phyloP scores from a whole-genome alignment of 192 early-diverging fungal genomes.

The Funneliformis mosseae region DNA sequence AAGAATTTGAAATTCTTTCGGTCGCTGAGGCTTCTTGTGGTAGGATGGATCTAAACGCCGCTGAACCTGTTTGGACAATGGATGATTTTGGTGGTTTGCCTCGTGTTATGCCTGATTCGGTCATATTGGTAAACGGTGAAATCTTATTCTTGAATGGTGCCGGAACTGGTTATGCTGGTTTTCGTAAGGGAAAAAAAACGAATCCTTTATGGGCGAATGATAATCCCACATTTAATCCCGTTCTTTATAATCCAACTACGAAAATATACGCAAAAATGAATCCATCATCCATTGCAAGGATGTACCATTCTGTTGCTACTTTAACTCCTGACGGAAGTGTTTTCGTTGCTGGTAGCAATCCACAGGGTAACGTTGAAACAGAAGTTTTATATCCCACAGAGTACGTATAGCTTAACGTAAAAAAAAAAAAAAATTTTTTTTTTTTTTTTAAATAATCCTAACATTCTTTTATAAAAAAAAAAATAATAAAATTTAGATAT shows the following conservation, averaged over 20 bases:
- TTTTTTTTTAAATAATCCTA: not conserved
- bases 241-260: slow-evolving; percentile 30
- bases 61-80: slow-evolving; percentile 55
- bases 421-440: not conserved
- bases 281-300: slow-evolving; percentile 45
- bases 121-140: slow-evolving; percentile 54
- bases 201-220: not conserved
- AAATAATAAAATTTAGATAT: slow-evolving; percentile 52
- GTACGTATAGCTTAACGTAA: not conserved
- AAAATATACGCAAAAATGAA: slow-evolving; percentile 37
- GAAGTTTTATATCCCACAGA: not conserved
- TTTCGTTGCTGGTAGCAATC: slow-evolving; percentile 46
- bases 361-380: slow-evolving; percentile 9
- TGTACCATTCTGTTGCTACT: slow-evolving; percentile 48
- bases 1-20: slow-evolving; percentile 29
- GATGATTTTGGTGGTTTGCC: slow-evolving; percentile 46
- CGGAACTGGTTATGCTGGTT: slow-evolving; percentile 56
- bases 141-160: slow-evolving; percentile 63
- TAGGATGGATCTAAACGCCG: slow-evolving; percentile 47
- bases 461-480: slow-evolving; percentile 27
- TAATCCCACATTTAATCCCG: slow-evolving; percentile 40
- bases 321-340: slow-evolving; percentile 41
- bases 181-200: not conserved
- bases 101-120: slow-evolving; percentile 53
- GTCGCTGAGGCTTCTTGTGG: slow-evolving; percentile 50